Evolutionary conservation across 208 protist species (phyloP).

Genomic region (Trypanosoma grayi): DNA sequence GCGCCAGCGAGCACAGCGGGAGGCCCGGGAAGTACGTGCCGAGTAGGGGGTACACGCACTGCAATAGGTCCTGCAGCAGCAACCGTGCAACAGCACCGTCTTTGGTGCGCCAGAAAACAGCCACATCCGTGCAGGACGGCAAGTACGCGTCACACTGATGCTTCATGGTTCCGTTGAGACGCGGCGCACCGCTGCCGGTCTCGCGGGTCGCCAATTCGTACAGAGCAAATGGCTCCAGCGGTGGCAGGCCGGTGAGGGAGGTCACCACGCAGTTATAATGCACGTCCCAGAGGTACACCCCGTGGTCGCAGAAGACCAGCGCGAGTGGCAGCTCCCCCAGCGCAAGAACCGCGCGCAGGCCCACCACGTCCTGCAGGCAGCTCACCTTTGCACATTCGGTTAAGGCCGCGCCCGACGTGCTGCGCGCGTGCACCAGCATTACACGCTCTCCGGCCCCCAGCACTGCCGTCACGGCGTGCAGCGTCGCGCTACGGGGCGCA

Average conservation of each 20-base stretch:
- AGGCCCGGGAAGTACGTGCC: conserved; percentile 17
- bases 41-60: conserved; percentile 30
- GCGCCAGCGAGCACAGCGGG: conserved; percentile 4
- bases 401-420: conserved; percentile 1
- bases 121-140: conserved; percentile 12
- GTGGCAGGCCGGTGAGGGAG: conserved; percentile 10
- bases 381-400: background rate
- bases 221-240: conserved; percentile 10
- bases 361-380: conserved; percentile 9
- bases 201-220: background rate
- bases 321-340: conserved; percentile 18
- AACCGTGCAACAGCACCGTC: conserved; percentile 3
- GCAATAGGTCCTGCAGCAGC: conserved; percentile 21
- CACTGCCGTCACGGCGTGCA: background rate
- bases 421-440: conserved; percentile 16
- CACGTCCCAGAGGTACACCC: conserved; percentile 25
- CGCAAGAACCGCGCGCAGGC: conserved; percentile 3
- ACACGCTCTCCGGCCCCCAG: background rate
- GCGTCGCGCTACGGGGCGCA: background rate
- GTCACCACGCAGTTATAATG: conserved; percentile 20
- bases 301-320: conserved; percentile 15
- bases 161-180: background rate
- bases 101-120: conserved; percentile 27
- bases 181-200: background rate
- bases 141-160: background rate